phyloP scores from a whole-genome alignment of 2,329 filamentous ascomycete species.

The Aspergillus sp. region DNA sequence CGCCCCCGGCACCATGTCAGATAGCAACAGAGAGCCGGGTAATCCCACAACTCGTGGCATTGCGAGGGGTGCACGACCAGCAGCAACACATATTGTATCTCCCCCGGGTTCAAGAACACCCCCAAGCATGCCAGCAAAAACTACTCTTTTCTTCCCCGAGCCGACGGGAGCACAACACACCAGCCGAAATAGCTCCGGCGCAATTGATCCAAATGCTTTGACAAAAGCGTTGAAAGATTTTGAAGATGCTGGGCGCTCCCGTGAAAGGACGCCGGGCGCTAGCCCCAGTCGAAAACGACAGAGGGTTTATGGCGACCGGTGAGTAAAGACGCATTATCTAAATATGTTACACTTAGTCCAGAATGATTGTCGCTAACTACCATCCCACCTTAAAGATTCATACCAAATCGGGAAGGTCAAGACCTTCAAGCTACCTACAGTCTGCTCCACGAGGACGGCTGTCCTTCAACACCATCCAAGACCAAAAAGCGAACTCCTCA shows the following conservation, averaged over 20 bases:
- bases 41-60: constrained; percentile 20
- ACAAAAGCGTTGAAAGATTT: constrained; percentile 62
- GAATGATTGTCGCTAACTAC: constrained; percentile 8
- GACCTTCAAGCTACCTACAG: constrained; percentile 93
- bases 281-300: constrained; percentile 70
- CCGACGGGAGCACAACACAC: constrained; percentile 26
- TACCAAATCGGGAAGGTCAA: constrained; percentile 88
- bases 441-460: constrained; percentile 86
- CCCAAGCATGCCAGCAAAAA: constrained; percentile 52
- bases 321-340: constrained; percentile 21
- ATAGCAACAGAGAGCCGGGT: constrained; percentile 20
- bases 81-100: constrained; percentile 36
- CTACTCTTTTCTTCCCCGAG: constrained; percentile 44
- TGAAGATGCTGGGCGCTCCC: constrained; percentile 58
- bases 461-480: constrained; percentile 85
- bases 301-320: constrained; percentile 66
- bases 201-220: constrained; percentile 60
- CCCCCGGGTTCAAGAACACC: constrained; percentile 62
- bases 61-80: constrained; percentile 23
- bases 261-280: constrained; percentile 62
- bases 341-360: not conserved
- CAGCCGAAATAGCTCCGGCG: constrained; percentile 44
- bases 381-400: constrained; percentile 65
- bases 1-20: constrained; percentile 20
- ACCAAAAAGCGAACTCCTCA: constrained; percentile 82